Evolutionary conservation across 257 asterid species (phyloP), one percentile per base, ranked within the genome.

Genomic region (Thymus quinquecostatus): DNA sequence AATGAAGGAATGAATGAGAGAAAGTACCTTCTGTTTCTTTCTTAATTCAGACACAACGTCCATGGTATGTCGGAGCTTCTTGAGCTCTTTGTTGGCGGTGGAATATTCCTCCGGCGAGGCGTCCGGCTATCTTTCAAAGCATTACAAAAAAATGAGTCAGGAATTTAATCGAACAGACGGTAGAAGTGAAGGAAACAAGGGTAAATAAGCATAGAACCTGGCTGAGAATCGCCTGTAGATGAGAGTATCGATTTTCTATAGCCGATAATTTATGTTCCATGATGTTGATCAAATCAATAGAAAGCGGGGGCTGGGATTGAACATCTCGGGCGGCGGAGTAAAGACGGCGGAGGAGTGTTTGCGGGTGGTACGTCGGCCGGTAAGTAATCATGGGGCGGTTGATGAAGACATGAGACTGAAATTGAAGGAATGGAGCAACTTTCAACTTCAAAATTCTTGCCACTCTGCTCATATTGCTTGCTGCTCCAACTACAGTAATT

Each of bases 71-170:
- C 86, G 92, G 75, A 91, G 90, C 80, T 79, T 91, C 83, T 86
- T 87, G 30, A 94, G 86, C 88, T 94, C 97, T 75, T 91, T 94
- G 69, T 91, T 91, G 55, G 96, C 97, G 58, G 60, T 77, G 38
- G 97, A 83, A 77, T 89, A 89, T 45, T 89, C 93, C 44, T 83
- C 87, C 7, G 96, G 95, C 65, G 82, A 83, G 50, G 80, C 86
- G 47, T 89, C 97, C 21, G 98, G 84, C 98, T 94, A 87, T 73
- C 84, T 85, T 88, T 71, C 83, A 69, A 32, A n/a, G 55, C 68
- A 78, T 71, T 21, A 41, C 29, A 66, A 62, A 58, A 10, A 66
- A 60, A 2, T 3, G 45, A 75, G 56, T 68, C 2, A 30, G 10
- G 30, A 29, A 4, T 70, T 76, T 75, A 8, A 6, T 60, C 75